Evolutionary conservation across 441 rosid genomes (phyloP).

Genomic region (Populus hybrid): DNA sequence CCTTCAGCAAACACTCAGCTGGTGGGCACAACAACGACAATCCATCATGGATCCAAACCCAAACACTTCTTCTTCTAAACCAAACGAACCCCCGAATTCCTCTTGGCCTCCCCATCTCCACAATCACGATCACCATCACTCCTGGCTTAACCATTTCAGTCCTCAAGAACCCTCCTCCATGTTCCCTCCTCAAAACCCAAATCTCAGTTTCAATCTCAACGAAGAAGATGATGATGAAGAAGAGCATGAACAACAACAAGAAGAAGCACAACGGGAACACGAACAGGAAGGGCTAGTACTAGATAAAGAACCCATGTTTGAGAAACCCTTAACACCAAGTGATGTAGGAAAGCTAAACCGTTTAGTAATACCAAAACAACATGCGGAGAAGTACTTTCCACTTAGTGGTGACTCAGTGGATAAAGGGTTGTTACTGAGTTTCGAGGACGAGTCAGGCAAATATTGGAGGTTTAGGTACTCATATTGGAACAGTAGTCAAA

Average conservation of each 20-base stretch:
- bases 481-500: slow-evolving; percentile 85
- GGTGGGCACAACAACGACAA: slow-evolving; percentile 38
- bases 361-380: slow-evolving; percentile 89
- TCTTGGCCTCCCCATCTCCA: slow-evolving; percentile 20
- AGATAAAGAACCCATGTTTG: slow-evolving; percentile 62
- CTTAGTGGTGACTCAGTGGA: slow-evolving; percentile 55
- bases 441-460: slow-evolving; percentile 91
- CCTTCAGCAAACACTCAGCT: slow-evolving; percentile 34
- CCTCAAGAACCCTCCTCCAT: slow-evolving; percentile 27
- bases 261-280: not conserved
- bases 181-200: slow-evolving; percentile 28
- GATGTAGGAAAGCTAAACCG: slow-evolving; percentile 98
- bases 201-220: slow-evolving; percentile 38
- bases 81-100: slow-evolving; percentile 17
- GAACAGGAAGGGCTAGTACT: not conserved
- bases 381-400: slow-evolving; percentile 92
- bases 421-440: slow-evolving; percentile 63
- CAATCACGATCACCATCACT: slow-evolving; percentile 19
- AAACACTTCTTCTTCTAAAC: slow-evolving; percentile 19
- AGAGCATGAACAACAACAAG: slow-evolving; percentile 13
- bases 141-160: slow-evolving; percentile 13
- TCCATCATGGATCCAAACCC: slow-evolving; percentile 34
- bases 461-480: slow-evolving; percentile 89
- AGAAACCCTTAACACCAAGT: slow-evolving; percentile 84
- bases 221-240: slow-evolving; percentile 28